Conservation (phyloP, 495 filamentous ascomycete species). For the Penicillium maclennaniae region DNA sequence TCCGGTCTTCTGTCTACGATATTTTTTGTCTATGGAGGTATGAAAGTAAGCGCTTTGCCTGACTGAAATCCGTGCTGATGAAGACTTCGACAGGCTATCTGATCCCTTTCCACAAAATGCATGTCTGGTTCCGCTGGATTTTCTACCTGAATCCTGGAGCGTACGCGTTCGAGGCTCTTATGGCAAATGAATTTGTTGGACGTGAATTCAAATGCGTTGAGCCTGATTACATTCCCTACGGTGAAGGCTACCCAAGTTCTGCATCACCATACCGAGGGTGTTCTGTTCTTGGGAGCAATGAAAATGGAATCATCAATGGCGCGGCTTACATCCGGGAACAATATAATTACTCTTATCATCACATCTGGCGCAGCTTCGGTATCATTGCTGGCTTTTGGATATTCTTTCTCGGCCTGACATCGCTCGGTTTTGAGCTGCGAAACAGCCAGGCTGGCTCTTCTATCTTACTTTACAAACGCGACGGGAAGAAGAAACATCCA, state of each 20-base stretch:
- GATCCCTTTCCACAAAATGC: conserved; percentile 72
- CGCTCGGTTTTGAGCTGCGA: conserved; percentile 57
- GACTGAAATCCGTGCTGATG: conserved; percentile 32
- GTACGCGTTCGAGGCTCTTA: conserved; percentile 82
- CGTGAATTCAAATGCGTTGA: conserved; percentile 78
- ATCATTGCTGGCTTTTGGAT: conserved; percentile 73
- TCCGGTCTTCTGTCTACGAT: conserved; percentile 71
- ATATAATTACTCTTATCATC: conserved; percentile 57
- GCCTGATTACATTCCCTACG: conserved; percentile 59
- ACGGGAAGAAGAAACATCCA: conserved; percentile 34
- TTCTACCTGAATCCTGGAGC: conserved; percentile 82
- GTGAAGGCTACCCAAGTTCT: conserved; percentile 54
- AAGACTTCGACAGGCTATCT: conserved; percentile 64
- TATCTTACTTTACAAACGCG: conserved; percentile 58
- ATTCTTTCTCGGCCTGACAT: conserved; percentile 65
- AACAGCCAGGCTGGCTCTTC: conserved; percentile 61
- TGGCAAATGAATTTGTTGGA: conserved; percentile 84
- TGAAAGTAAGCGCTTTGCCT: conserved; percentile 19
- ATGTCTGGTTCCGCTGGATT: conserved; percentile 83
- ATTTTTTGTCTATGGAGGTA: conserved; percentile 75
- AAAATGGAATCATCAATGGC: conserved; percentile 54
- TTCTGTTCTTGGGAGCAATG: conserved; percentile 62
- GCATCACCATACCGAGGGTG: conserved; percentile 64
- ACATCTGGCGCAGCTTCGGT: conserved; percentile 79
- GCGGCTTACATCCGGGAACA: conserved; percentile 59